These are phyloP conservation scores for Solanum ossicruentum DNA, from an alignment of 257 asterid species.

Conservation along the genomic window DNA sequence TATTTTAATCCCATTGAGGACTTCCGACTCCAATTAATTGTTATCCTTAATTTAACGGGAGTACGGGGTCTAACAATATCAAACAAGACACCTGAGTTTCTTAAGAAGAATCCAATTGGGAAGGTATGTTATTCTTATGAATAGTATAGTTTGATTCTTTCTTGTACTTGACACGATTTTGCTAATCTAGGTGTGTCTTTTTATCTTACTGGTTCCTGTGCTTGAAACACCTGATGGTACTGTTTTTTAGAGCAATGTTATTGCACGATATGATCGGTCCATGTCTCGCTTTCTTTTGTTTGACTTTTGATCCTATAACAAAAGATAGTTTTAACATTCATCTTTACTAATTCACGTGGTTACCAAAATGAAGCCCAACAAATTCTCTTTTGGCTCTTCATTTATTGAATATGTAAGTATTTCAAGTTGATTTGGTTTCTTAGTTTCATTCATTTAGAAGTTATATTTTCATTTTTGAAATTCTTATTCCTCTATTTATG, in stretches of 20 bases:
- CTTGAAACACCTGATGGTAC: constrained; percentile 90
- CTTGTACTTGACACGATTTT: too few species aligned
- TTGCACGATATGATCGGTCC: constrained; percentile 74
- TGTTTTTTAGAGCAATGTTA: constrained; percentile 83
- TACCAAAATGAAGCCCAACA: constrained; percentile 32
- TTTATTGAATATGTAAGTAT: constrained; percentile 56
- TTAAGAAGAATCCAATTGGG: too few species aligned
- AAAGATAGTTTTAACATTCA: not conserved
- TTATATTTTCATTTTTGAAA: not conserved
- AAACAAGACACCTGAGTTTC: too few species aligned
- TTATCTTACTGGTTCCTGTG: constrained; percentile 67
- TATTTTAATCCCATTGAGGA: too few species aligned
- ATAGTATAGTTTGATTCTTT: too few species aligned
- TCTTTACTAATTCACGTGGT: constrained; percentile 24
- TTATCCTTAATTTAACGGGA: too few species aligned
- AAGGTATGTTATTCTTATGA: too few species aligned
- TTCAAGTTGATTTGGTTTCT: not conserved
- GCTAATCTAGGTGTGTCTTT: constrained; percentile 55
- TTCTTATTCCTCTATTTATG: not conserved
- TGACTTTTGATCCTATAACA: not conserved
- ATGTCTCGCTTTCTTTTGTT: not conserved
- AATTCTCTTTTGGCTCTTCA: constrained; percentile 53
- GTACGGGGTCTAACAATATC: too few species aligned
- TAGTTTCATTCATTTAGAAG: not conserved
- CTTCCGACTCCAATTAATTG: too few species aligned